Evolutionary conservation across 352 stramenopile species (phyloP).

Genomic region (Pythium oligandrum): DNA sequence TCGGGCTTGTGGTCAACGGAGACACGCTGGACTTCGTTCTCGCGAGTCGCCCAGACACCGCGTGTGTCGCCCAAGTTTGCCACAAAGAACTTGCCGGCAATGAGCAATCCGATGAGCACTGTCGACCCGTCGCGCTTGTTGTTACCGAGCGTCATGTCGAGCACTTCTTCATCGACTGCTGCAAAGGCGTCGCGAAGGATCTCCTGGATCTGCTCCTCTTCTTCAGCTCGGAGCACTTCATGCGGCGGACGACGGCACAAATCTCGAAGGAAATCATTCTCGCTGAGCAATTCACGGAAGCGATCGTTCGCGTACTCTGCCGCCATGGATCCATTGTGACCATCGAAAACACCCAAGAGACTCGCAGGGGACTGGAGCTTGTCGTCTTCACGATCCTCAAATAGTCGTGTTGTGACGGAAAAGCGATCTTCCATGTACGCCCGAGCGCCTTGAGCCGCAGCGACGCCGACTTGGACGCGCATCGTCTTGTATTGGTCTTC

Average conservation of each 20-base stretch:
- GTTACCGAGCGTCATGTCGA: slow-evolving; percentile 58
- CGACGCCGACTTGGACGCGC: slow-evolving; percentile 34
- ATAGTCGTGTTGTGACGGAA: slow-evolving; percentile 53
- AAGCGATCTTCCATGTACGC: slow-evolving; percentile 82
- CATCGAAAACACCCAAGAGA: slow-evolving; percentile 66
- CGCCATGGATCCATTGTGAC: slow-evolving; percentile 69
- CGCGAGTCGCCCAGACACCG: slow-evolving; percentile 39
- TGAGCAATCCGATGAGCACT: slow-evolving; percentile 60
- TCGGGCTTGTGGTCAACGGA: slow-evolving; percentile 82
- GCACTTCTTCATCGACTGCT: slow-evolving; percentile 63
- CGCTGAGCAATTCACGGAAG: slow-evolving; percentile 53
- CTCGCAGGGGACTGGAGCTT: slow-evolving; percentile 31
- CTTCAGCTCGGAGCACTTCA: slow-evolving; percentile 29
- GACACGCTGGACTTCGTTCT: slow-evolving; percentile 44
- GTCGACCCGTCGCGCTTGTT: slow-evolving; percentile 75
- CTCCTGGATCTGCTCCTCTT: slow-evolving; percentile 41
- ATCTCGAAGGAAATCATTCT: slow-evolving; percentile 39
- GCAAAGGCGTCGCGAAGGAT: slow-evolving; percentile 56
- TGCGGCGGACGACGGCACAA: slow-evolving; percentile 35
- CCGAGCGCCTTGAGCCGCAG: slow-evolving; percentile 53
- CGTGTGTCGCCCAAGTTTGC: slow-evolving; percentile 78
- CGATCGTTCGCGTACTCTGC: slow-evolving; percentile 55
- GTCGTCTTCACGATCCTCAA: slow-evolving; percentile 40
- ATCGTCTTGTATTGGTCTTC: slow-evolving; percentile 21
- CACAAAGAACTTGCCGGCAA: slow-evolving; percentile 71